These are phyloP conservation scores for Sporothrix pseudoabietina DNA, from an alignment of 2,329 filamentous ascomycete species.

Conservation along the genomic window DNA sequence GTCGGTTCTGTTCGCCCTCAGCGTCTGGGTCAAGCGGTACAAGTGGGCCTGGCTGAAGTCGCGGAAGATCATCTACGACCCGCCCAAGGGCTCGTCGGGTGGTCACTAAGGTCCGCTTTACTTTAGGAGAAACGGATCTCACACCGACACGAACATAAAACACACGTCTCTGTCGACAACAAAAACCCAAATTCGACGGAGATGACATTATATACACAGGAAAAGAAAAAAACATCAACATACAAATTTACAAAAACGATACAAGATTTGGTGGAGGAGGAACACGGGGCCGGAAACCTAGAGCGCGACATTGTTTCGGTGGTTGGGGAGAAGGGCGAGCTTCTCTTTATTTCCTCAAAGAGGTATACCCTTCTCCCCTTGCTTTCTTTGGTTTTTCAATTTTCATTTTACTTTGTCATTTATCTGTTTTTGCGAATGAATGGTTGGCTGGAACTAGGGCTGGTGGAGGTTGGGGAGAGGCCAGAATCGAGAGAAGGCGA, in stretches of 20 bases:
- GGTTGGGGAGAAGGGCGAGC: not conserved
- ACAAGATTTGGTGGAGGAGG: not conserved
- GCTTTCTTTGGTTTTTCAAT: conserved; percentile 5
- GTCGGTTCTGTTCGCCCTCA: conserved; percentile 77
- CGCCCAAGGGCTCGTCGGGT: conserved; percentile 60
- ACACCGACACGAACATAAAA: not conserved
- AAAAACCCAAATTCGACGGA: not conserved
- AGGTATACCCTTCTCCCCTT: not conserved
- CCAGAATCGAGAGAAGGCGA: not conserved
- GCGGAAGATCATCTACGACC: conserved; percentile 87
- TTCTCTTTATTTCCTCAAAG: not conserved
- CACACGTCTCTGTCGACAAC: not conserved
- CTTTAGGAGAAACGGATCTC: too few relatives aligned
- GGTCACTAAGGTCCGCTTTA: conserved; percentile 35
- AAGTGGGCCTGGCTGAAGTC: conserved; percentile 98
- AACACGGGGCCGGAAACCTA: conserved; percentile 12
- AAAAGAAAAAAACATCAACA: conserved; percentile 13
- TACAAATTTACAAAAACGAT: conserved; percentile 19
- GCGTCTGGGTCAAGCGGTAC: conserved; percentile 99
- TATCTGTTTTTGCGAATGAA: conserved; percentile 19
- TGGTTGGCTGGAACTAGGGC: conserved; percentile 1
- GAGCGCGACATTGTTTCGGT: conserved; percentile 23
- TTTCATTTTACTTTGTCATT: conserved; percentile 8
- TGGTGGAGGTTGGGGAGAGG: conserved; percentile 19
- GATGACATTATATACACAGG: conserved; percentile 11